Evolutionary conservation across 2,329 filamentous ascomycete species (phyloP).

Genomic region (Ophiocordyceps australis): DNA sequence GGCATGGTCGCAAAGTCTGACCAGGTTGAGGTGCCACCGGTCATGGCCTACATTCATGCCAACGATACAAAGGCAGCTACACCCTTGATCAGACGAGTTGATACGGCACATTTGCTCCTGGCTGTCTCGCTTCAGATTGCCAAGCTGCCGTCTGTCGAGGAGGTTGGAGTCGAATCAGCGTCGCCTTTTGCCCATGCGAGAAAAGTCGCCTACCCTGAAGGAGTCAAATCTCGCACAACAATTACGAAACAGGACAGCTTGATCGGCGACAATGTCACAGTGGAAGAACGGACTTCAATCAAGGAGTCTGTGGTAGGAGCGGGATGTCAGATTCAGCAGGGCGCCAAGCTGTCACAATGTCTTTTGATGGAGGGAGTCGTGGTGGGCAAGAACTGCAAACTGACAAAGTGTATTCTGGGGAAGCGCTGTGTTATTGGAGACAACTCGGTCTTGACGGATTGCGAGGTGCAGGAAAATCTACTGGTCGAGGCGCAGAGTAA

Average conservation of each 20-base stretch:
- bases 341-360: slow-evolving; percentile 75
- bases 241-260: slow-evolving; percentile 70
- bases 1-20: slow-evolving; percentile 1
- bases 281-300: slow-evolving; percentile 80
- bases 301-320: slow-evolving; percentile 82
- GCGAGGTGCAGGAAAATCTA: slow-evolving; percentile 81
- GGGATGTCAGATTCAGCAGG: slow-evolving; percentile 70
- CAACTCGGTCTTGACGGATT: slow-evolving; percentile 63
- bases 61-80: slow-evolving; percentile 21
- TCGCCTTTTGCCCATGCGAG: slow-evolving; percentile 61
- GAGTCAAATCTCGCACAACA: slow-evolving; percentile 62
- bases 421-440: slow-evolving; percentile 70
- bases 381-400: slow-evolving; percentile 65
- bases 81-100: slow-evolving; percentile 69
- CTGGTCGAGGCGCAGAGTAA: slow-evolving; percentile 63
- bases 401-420: slow-evolving; percentile 78
- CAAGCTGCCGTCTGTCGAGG: slow-evolving; percentile 57
- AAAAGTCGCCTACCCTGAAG: slow-evolving; percentile 72
- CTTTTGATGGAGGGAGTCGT: slow-evolving; percentile 84
- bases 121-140: slow-evolving; percentile 72
- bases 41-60: slow-evolving; percentile 71
- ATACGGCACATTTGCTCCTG: slow-evolving; percentile 68
- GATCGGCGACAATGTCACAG: slow-evolving; percentile 72
- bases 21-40: slow-evolving; percentile 37
- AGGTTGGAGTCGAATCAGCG: slow-evolving; percentile 33